Evolutionary conservation across 768 basidiomycete genomes (phyloP), one percentile per base, ranked within the genome.

Genomic region (Gyrodon lividus): DNA sequence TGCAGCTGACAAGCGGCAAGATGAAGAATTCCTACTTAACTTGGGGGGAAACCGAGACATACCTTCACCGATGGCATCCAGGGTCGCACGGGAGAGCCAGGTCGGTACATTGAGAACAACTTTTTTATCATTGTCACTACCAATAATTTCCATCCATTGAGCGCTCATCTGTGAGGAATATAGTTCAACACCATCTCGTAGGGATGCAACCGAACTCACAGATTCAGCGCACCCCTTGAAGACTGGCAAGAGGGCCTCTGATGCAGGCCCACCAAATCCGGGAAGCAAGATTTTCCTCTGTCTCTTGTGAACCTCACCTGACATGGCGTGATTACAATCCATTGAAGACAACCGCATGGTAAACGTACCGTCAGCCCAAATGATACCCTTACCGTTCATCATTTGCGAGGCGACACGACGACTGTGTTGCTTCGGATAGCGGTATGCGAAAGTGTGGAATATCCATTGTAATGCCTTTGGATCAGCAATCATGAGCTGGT

Each of bases 261-360:
- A 72, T 55, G 82, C 78, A 0, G 75, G 74, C 8, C 64, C 72
- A 46, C 81, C 79, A 51, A 83, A 83, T 3, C 78, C 81, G 3
- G 80, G 81, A 43, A 79, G 69, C 72, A 82, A 75, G 19, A 80
- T 70, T 54, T 72, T 81, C 51, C 78, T 66, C 48, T 83, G 80
- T 40, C 82, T 73, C 59, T 69, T 79, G 53, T 83, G 82, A 30
- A 67, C 74, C n/a, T 73, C 67, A 2, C 74, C 67, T 69, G 42
- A 5, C 40, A 47, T 35, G 24, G 5, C n/a, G 16, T 44, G 22
- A 35, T 37, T 44, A 23, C 13, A 10, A 41, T 31, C 38, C n/a
- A 70, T 71, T 30, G n/a, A 23, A 1, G 5, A 24, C 35, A 20
- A 8, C 1, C 37, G 6, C 4, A 12, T 6, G 7, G n/a, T 37